Conservation (phyloP, 2,329 filamentous ascomycete species). For the Stagonosporopsis vannaccii region DNA sequence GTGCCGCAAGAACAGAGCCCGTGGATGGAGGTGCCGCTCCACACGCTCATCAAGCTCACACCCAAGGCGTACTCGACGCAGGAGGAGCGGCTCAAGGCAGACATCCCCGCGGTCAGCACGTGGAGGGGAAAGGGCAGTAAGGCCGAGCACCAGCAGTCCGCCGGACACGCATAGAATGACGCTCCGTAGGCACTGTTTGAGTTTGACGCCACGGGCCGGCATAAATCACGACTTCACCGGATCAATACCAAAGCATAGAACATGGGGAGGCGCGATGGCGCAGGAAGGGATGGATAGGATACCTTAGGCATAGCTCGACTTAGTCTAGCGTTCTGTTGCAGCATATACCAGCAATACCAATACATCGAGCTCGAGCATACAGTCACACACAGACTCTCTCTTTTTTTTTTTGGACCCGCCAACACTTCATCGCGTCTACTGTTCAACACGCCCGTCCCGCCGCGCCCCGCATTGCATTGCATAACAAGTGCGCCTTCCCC, state of each 20-base stretch:
- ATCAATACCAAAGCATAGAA: neutral
- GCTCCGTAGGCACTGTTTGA: slow-evolving; percentile 17
- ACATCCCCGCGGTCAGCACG: slow-evolving; percentile 95
- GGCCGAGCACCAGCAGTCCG: slow-evolving; percentile 76
- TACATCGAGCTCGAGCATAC: slow-evolving; percentile 1
- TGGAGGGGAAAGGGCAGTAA: slow-evolving; percentile 94
- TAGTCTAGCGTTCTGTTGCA: slow-evolving; percentile 16
- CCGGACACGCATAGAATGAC: slow-evolving; percentile 24
- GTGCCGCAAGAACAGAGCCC: slow-evolving; percentile 90
- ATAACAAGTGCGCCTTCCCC: no score
- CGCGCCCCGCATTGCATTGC: slow-evolving; percentile 3
- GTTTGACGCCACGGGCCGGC: neutral
- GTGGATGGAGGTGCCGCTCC: slow-evolving; percentile 98
- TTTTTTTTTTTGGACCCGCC: slow-evolving; percentile 29
- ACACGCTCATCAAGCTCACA: slow-evolving; percentile 95
- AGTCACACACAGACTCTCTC: slow-evolving; percentile 18
- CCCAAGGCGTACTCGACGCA: slow-evolving; percentile 93
- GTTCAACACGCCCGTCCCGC: neutral
- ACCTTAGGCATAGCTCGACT: slow-evolving; percentile 11
- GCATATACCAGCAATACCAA: slow-evolving; percentile 5
- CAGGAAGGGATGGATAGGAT: slow-evolving; percentile 4
- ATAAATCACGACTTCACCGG: neutral
- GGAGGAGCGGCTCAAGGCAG: slow-evolving; percentile 84
- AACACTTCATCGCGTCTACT: no score
- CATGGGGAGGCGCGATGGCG: slow-evolving; percentile 5